phyloP scores from a whole-genome alignment of 306 rosid species.

The Glycine latifolia region DNA sequence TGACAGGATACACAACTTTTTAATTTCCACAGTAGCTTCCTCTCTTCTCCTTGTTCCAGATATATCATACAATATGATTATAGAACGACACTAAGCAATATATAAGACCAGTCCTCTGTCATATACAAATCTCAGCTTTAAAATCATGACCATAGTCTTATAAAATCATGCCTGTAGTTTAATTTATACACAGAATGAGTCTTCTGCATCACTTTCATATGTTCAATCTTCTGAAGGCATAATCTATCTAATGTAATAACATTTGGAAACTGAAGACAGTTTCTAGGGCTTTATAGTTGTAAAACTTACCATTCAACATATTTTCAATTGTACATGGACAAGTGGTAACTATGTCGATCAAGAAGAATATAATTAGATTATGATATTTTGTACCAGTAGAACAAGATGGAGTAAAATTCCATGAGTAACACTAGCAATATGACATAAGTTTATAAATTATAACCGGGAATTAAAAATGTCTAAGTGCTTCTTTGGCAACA shows the following conservation, averaged over 20 bases:
- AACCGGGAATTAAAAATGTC: neutral
- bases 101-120: neutral
- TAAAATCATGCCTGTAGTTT: neutral
- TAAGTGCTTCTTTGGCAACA: neutral
- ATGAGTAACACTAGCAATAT: neutral
- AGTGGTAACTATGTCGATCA: neutral
- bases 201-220: conserved; percentile 14
- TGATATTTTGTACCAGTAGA: neutral
- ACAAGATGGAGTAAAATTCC: neutral
- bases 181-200: neutral
- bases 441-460: neutral
- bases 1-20: too few species aligned
- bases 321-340: neutral
- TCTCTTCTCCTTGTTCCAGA: neutral
- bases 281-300: too few species aligned
- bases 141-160: neutral
- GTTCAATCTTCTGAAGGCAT: neutral
- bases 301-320: neutral
- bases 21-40: too few species aligned
- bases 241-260: neutral
- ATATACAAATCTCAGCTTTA: neutral
- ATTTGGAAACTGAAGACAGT: neutral
- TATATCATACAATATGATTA: neutral
- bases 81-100: neutral
- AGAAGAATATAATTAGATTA: neutral